A percentile compares a stretch with the other conserved stretches of the same genome.
Evolutionary conservation across 306 rosid species (phyloP).

Genomic region (Cucumis sativus): DNA sequence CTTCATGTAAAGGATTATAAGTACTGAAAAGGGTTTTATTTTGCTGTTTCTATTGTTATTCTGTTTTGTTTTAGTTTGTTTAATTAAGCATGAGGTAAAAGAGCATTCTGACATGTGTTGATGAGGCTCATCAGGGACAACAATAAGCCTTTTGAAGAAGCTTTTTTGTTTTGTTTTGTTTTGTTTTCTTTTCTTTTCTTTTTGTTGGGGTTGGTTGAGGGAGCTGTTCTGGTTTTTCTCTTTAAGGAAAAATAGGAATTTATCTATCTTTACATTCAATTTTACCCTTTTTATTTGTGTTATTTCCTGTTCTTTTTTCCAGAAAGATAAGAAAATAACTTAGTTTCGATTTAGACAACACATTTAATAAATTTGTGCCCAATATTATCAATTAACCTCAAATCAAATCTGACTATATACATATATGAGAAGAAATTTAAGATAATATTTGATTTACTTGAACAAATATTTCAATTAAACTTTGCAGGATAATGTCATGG

Average conservation of each 20-base stretch:
- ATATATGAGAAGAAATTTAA: too few relatives aligned
- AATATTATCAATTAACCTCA: too few relatives aligned
- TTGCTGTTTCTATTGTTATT: not conserved
- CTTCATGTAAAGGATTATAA: conserved; percentile 69
- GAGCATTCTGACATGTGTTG: not conserved
- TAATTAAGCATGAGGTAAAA: not conserved
- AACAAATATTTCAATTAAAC: too few relatives aligned
- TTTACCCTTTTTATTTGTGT: not conserved
- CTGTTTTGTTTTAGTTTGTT: not conserved
- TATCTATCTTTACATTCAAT: not conserved
- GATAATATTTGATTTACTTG: too few relatives aligned
- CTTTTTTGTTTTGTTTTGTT: too few relatives aligned
- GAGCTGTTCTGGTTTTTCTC: not conserved
- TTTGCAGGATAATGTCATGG: not conserved
- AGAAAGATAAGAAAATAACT: not conserved
- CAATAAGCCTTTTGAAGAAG: not conserved
- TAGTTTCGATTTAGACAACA: not conserved
- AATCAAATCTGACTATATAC: too few relatives aligned
- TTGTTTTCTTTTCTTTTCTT: not conserved
- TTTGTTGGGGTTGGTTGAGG: not conserved
- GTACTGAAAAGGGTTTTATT: conserved; percentile 16
- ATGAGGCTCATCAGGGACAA: not conserved
- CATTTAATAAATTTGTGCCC: not conserved
- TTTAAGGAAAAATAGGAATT: not conserved
- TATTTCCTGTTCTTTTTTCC: not conserved